Conservation (phyloP, 768 basidiomycete genomes). For the Boletus tomentosulus region DNA sequence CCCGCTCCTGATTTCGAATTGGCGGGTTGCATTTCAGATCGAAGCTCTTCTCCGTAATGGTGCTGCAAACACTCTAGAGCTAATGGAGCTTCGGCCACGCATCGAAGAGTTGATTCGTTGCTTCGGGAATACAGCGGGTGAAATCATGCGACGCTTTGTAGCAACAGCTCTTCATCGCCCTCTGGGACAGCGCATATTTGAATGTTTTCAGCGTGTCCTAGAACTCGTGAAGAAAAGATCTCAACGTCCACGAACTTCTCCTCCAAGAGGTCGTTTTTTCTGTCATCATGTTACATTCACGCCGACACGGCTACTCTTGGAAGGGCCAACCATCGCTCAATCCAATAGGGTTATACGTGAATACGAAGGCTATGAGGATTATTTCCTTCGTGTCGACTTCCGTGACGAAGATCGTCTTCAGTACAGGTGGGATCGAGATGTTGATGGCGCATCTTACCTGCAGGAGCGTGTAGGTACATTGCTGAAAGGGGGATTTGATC, state of each 20-base stretch:
- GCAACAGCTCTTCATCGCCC: conserved; percentile 45
- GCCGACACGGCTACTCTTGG: conserved; percentile 67
- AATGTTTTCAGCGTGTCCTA: conserved; percentile 39
- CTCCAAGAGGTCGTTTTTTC: conserved; percentile 44
- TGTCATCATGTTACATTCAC: conserved; percentile 76
- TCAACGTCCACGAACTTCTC: conserved; percentile 13
- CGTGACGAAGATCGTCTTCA: conserved; percentile 78
- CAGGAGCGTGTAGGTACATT: conserved; percentile 53
- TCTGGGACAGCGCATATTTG: conserved; percentile 37
- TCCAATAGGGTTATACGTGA: conserved; percentile 78
- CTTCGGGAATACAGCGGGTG: conserved; percentile 36
- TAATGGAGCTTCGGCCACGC: conserved; percentile 42
- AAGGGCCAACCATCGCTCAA: conserved; percentile 72
- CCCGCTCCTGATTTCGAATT: conserved; percentile 38
- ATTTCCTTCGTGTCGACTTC: conserved; percentile 81
- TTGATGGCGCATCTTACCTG: conserved; percentile 56
- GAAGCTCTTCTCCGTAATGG: conserved; percentile 65
- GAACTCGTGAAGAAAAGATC: conserved; percentile 25
- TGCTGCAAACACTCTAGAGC: conserved; percentile 55
- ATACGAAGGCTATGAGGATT: conserved; percentile 54
- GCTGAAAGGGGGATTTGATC: conserved; percentile 59
- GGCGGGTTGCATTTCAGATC: conserved; percentile 73
- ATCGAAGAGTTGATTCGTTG: conserved; percentile 40
- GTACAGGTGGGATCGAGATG: conserved; percentile 66
- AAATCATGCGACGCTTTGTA: conserved; percentile 53